Evolutionary conservation across 306 rosid species (phyloP).

Genomic region (Sesbania bispinosa): DNA sequence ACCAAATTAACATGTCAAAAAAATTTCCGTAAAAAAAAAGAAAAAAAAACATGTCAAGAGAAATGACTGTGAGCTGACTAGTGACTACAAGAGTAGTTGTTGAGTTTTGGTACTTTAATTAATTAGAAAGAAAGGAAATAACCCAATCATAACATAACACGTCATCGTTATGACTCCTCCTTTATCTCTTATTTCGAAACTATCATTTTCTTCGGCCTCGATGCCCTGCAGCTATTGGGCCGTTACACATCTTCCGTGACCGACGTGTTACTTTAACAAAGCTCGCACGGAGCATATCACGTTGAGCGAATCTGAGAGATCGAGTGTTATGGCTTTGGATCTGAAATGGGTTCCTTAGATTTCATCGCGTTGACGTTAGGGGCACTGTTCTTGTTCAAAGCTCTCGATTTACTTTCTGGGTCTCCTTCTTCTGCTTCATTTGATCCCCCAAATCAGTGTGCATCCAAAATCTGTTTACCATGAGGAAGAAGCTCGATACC

Average conservation of each 20-base stretch:
- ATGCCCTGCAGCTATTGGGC: conserved; percentile 28
- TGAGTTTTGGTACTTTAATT: too few species aligned
- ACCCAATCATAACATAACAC: background rate
- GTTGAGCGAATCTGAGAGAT: conserved; percentile 38
- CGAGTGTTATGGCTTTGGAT: conserved; percentile 50
- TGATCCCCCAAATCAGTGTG: conserved; percentile 10
- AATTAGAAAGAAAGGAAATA: background rate
- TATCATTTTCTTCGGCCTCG: background rate
- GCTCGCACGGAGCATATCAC: conserved; percentile 40
- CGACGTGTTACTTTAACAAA: background rate
- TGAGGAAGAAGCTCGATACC: conserved; percentile 99
- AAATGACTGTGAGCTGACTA: too few species aligned
- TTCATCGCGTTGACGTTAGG: conserved; percentile 29
- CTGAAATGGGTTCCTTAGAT: conserved; percentile 53
- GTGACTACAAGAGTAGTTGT: too few species aligned
- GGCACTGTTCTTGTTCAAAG: conserved; percentile 26
- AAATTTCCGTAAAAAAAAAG: too few species aligned
- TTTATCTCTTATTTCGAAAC: too few species aligned
- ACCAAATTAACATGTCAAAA: too few species aligned
- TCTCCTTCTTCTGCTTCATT: conserved; percentile 16
- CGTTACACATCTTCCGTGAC: conserved; percentile 12
- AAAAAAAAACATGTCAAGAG: too few species aligned
- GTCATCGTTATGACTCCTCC: background rate
- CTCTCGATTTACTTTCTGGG: conserved; percentile 30
- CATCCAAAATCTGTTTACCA: conserved; percentile 45